Conservation (phyloP, 164 flowering plant genomes). For the Aristolochia fimbriata region DNA sequence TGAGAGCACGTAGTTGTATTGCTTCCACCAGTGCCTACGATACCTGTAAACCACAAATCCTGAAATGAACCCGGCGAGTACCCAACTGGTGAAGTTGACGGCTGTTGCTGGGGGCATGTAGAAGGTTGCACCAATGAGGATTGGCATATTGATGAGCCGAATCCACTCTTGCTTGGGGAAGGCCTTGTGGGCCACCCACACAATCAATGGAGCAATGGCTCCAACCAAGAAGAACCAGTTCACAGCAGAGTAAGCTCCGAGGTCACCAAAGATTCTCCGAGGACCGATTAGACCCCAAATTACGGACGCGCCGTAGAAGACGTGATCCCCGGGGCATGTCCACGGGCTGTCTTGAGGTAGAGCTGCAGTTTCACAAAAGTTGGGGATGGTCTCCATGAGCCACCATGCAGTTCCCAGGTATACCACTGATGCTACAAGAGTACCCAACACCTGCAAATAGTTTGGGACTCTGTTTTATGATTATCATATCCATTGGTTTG, state of each 20-base stretch:
- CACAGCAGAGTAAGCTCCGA: slow-evolving; percentile 42
- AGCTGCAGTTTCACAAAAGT: slow-evolving; percentile 41
- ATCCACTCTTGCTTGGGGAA: slow-evolving; percentile 78
- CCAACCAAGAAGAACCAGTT: slow-evolving; percentile 85
- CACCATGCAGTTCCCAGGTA: slow-evolving; percentile 84
- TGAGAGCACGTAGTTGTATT: slow-evolving; percentile 69
- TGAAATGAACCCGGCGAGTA: slow-evolving; percentile 52
- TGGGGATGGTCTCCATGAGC: slow-evolving; percentile 60
- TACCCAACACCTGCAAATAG: slow-evolving; percentile 56
- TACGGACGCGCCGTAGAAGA: slow-evolving; percentile 82
- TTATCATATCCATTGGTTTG: background rate
- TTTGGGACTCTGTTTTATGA: background rate
- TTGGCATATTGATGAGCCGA: slow-evolving; percentile 63
- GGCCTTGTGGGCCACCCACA: slow-evolving; percentile 53
- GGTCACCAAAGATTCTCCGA: slow-evolving; percentile 60
- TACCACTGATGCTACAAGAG: slow-evolving; percentile 46
- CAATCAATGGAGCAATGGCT: slow-evolving; percentile 60
- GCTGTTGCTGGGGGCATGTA: slow-evolving; percentile 79
- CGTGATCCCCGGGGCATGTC: slow-evolving; percentile 75
- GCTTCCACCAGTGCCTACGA: slow-evolving; percentile 55
- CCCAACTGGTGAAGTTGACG: slow-evolving; percentile 66
- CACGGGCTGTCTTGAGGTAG: slow-evolving; percentile 44
- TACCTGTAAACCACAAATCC: slow-evolving; percentile 59
- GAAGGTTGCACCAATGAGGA: slow-evolving; percentile 55
- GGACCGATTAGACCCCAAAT: slow-evolving; percentile 95